Base-by-base conservation (phyloP, 2,329 filamentous ascomycete genomes). In the Berkeleyomyces rouxiae region DNA sequence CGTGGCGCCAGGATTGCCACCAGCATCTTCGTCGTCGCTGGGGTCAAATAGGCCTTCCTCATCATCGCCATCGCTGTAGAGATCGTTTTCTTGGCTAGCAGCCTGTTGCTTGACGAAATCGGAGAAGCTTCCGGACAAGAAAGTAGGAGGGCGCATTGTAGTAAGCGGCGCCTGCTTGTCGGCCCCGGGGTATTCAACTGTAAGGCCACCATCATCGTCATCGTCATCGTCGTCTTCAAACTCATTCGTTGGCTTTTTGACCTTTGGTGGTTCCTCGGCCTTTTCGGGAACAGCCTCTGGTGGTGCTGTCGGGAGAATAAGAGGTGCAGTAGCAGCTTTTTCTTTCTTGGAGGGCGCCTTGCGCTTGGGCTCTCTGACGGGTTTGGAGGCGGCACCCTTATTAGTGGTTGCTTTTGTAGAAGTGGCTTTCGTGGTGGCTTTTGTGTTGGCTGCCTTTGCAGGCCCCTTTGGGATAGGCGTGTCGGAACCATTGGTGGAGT, bases 141-240 rank as follows among this genome's bases (percentile, higher is more conserved):
- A 67, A 11, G 51, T 39, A 10, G 69, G 67, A 3, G 73, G 68
- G 16, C 77, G 75, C 68, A 81, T 77, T 3, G 39, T 44, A 43
- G 61, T 44, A 43, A 40, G 68, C 65, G 61, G 62, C 64, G 66
- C 36, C 63, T 72, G 70, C 2, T 72, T 71, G 31, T 76, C 76
- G 40, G 76, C 79, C 55, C 77, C 80, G 0, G 82, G 82, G 66
- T 82, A 83, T 70, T 85, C 83, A 63, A 85, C 76, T 36, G 79
- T 77, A 42, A 84, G 74, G 36, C 78, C 78, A 57, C 79, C 78
- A 59, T 82, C 82, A 33, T 80, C 81, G 51, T 82, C 80, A 10
- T 79, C 76, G 16, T 79, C 77, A 3, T 80, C 79, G 58, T 81
- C 79, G 1, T 79, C 77, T 5, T 81, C 77, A 1, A 64, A 64